Evolutionary conservation across 371 early-diverging fungal genomes (phyloP).

Genomic region (Syncephalis fuscata): DNA sequence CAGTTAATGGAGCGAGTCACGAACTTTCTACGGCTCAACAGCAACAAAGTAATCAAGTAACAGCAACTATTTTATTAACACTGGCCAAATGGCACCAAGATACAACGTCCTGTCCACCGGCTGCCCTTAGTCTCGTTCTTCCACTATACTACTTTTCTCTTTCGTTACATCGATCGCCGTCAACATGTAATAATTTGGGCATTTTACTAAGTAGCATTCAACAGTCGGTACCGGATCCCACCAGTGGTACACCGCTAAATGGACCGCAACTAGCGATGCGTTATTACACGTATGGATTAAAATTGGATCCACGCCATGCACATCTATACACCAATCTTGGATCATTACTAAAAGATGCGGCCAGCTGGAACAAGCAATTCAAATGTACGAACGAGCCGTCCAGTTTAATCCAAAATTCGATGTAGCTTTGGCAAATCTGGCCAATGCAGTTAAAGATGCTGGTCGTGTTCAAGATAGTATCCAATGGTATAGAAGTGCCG

Average conservation of each 20-base stretch:
- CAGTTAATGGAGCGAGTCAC: constrained; percentile 6
- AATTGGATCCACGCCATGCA: constrained; percentile 66
- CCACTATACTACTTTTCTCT: constrained; percentile 73
- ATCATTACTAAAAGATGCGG: constrained; percentile 73
- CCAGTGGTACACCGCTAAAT: constrained; percentile 16
- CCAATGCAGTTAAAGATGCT: constrained; percentile 78
- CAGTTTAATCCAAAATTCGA: constrained; percentile 73
- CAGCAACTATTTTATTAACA: constrained; percentile 60
- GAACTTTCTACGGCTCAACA: constrained; percentile 8
- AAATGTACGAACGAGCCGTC: constrained; percentile 81
- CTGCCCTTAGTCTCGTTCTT: constrained; percentile 34
- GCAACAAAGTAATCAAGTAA: constrained; percentile 54
- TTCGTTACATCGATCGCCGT: constrained; percentile 64
- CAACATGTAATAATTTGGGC: constrained; percentile 79
- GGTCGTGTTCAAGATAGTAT: constrained; percentile 80
- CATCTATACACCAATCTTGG: constrained; percentile 84
- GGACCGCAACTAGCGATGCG: constrained; percentile 57
- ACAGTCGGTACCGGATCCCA: constrained; percentile 26
- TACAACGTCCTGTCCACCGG: constrained; percentile 26
- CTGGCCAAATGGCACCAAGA: constrained; percentile 81
- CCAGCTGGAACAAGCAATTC: constrained; percentile 60
- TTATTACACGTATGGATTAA: constrained; percentile 77
- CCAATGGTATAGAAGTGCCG: constrained; percentile 68
- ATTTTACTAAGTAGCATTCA: constrained; percentile 60
- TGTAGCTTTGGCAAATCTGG: constrained; percentile 81